Evolutionary conservation across 306 rosid species (phyloP).

Genomic region (Corylus avellana): DNA sequence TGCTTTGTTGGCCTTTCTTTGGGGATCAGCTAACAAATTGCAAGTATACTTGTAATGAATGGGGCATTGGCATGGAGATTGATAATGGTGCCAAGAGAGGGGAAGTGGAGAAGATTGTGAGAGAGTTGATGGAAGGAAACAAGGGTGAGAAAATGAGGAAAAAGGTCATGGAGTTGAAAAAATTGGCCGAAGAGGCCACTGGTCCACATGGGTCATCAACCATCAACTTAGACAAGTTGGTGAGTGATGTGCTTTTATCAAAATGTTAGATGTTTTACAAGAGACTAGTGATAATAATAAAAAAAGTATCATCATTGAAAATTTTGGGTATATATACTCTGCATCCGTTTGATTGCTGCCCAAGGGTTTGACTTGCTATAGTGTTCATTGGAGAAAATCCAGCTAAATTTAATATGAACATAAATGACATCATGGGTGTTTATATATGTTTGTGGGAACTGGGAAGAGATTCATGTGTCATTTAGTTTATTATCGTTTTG

Average conservation of each 20-base stretch:
- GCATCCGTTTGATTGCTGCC: too few relatives aligned
- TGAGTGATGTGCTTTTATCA: not conserved
- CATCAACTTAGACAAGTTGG: not conserved
- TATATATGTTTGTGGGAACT: too few relatives aligned
- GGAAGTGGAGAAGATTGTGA: not conserved
- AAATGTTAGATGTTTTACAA: not conserved
- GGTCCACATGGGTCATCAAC: not conserved
- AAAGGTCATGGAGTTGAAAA: conserved; percentile 1
- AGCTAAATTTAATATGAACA: too few relatives aligned
- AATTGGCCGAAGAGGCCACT: not conserved
- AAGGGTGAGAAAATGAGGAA: not conserved
- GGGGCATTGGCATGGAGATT: conserved; percentile 2
- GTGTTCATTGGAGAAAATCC: too few relatives aligned
- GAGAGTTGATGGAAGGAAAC: not conserved
- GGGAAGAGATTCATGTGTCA: too few relatives aligned
- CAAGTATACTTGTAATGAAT: not conserved
- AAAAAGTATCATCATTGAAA: too few relatives aligned
- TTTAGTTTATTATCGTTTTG: too few relatives aligned
- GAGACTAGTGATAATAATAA: not conserved
- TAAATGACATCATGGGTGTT: too few relatives aligned
- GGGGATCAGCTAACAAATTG: not conserved
- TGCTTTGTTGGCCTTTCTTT: not conserved
- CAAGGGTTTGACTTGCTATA: too few relatives aligned
- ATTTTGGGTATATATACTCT: too few relatives aligned
- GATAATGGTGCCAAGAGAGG: not conserved